Evolutionary conservation across 805 yeast genomes (phyloP).

Genomic region (Candida chilensis): DNA sequence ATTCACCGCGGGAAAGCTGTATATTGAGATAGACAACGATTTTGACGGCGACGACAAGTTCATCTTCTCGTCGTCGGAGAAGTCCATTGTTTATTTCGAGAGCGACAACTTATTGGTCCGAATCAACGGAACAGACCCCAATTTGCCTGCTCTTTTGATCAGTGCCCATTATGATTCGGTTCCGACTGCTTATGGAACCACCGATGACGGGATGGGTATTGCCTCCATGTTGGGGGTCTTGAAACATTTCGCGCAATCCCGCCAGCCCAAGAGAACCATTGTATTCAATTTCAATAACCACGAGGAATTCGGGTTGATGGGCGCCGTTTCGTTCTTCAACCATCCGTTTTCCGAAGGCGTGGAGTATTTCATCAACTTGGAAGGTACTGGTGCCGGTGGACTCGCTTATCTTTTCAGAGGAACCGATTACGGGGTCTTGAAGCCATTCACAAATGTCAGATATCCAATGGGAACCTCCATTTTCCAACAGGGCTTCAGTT

Average conservation of each 20-base stretch:
- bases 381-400: slow-evolving; percentile 92
- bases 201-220: slow-evolving; percentile 89
- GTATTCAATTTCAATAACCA: slow-evolving; percentile 82
- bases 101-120: slow-evolving; percentile 74
- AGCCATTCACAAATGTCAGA: slow-evolving; percentile 43
- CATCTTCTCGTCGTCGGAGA: slow-evolving; percentile 23
- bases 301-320: slow-evolving; percentile 82
- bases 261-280: slow-evolving; percentile 61
- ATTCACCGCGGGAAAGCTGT: slow-evolving; percentile 15
- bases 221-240: slow-evolving; percentile 72
- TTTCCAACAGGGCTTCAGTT: slow-evolving; percentile 78
- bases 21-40: slow-evolving; percentile 28
- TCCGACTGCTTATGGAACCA: slow-evolving; percentile 79
- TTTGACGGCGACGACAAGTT: slow-evolving; percentile 35
- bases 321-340: slow-evolving; percentile 63
- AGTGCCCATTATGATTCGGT: slow-evolving; percentile 90
- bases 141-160: slow-evolving; percentile 58
- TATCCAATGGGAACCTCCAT: slow-evolving; percentile 74
- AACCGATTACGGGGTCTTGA: slow-evolving; percentile 67
- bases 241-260: slow-evolving; percentile 29
- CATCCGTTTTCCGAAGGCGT: slow-evolving; percentile 67
- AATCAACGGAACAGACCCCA: slow-evolving; percentile 51
- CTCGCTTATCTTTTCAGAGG: slow-evolving; percentile 76
- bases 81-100: slow-evolving; percentile 61
- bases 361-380: slow-evolving; percentile 66